These are phyloP conservation scores for Solanum lycopersicoides DNA, from an alignment of 257 asterid species.

Conservation along the genomic window DNA sequence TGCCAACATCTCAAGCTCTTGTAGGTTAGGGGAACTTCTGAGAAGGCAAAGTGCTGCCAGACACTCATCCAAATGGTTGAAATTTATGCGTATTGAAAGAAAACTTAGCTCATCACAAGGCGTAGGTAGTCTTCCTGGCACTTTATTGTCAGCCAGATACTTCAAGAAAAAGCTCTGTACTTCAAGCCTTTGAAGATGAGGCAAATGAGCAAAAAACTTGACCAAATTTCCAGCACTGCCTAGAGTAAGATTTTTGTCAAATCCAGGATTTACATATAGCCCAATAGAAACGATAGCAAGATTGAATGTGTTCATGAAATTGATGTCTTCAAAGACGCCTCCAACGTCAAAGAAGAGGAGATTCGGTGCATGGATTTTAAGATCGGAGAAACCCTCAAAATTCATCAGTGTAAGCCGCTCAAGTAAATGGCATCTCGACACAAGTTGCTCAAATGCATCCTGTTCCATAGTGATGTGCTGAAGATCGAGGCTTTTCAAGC, in stretches of 20 bases:
- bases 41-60: slow-evolving; percentile 79
- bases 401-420: slow-evolving; percentile 90
- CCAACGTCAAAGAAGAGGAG: slow-evolving; percentile 91
- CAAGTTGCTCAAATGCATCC: slow-evolving; percentile 61
- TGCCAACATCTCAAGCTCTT: slow-evolving; percentile 88
- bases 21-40: slow-evolving; percentile 85
- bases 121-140: slow-evolving; percentile 57
- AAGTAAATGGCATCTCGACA: slow-evolving; percentile 65
- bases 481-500: slow-evolving; percentile 87
- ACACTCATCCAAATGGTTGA: slow-evolving; percentile 58
- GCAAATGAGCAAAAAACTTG: slow-evolving; percentile 68
- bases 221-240: slow-evolving; percentile 68
- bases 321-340: slow-evolving; percentile 76
- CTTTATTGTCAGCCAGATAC: slow-evolving; percentile 85
- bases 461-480: slow-evolving; percentile 98
- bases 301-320: slow-evolving; percentile 50
- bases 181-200: slow-evolving; percentile 88
- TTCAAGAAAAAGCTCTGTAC: slow-evolving; percentile 89
- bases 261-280: slow-evolving; percentile 49
- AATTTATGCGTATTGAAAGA: slow-evolving; percentile 71
- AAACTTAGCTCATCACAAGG: slow-evolving; percentile 70
- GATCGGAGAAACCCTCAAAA: slow-evolving; percentile 76
- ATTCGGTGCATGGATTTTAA: slow-evolving; percentile 73
- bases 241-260: slow-evolving; percentile 33
- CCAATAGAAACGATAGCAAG: slow-evolving; percentile 83